Evolutionary conservation across 1,284 basidiomycete genomes (phyloP).

Genomic region (Cryptococcus deneoformans): DNA sequence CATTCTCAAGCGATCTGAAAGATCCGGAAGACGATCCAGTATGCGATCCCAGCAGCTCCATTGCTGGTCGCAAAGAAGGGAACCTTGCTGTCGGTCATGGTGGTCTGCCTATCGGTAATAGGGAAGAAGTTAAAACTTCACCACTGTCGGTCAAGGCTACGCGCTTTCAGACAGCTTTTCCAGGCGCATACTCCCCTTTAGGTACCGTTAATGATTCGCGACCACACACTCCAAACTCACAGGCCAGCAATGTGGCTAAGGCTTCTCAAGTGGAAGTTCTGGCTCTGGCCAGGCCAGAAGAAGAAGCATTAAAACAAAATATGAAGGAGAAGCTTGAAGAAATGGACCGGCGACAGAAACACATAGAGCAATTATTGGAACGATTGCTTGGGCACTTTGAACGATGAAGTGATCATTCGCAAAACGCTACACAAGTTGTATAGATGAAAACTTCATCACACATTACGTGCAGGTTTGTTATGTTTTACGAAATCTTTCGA

Average conservation of each 20-base stretch:
- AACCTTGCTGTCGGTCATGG: not conserved
- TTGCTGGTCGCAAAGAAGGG: not conserved
- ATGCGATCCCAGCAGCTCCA: not conserved
- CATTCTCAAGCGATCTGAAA: slow-evolving; percentile 9
- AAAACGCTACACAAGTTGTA: too few species aligned
- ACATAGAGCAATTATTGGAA: slow-evolving; percentile 43
- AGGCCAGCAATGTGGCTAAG: slow-evolving; percentile 7
- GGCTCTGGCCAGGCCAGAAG: slow-evolving; percentile 12
- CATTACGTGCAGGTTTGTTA: too few species aligned
- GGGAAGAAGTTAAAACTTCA: not conserved
- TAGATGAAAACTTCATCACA: too few species aligned
- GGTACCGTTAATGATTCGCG: not conserved
- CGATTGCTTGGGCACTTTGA: slow-evolving; percentile 6
- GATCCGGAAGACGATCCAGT: slow-evolving; percentile 1
- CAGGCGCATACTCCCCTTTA: slow-evolving; percentile 1
- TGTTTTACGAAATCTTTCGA: too few species aligned
- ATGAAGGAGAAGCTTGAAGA: slow-evolving; percentile 25
- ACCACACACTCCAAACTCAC: not conserved
- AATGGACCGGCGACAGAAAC: slow-evolving; percentile 39
- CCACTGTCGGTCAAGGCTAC: not conserved
- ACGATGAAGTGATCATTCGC: not conserved
- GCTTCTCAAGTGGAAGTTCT: slow-evolving; percentile 23
- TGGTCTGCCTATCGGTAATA: not conserved
- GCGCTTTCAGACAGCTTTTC: not conserved
- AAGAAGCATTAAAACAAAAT: slow-evolving; percentile 11